Conservation (phyloP, 1,284 basidiomycete species). For the Cutaneotrichosporon mucoides region DNA sequence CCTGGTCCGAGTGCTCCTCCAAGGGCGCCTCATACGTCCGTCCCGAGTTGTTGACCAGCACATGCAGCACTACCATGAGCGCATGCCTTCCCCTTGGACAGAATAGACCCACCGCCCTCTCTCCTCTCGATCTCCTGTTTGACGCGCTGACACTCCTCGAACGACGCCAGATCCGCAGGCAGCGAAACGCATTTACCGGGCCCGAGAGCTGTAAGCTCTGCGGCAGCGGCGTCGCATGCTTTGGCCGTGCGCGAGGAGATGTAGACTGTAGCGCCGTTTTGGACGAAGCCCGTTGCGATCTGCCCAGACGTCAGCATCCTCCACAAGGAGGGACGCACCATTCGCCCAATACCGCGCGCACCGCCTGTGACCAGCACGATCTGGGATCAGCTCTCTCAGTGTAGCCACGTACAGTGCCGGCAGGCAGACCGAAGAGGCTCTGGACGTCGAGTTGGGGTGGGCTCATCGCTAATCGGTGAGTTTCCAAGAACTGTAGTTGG, state of each 20-base stretch:
- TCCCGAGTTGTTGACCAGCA: constrained; percentile 52
- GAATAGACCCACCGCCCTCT: constrained; percentile 47
- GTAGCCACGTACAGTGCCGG: too few relatives aligned
- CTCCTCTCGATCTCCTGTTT: constrained; percentile 52
- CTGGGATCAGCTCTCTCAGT: not conserved
- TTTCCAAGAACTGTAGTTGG: too few relatives aligned
- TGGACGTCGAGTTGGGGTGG: too few relatives aligned
- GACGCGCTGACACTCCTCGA: constrained; percentile 55
- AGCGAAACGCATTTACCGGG: constrained; percentile 56
- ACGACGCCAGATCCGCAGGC: constrained; percentile 57
- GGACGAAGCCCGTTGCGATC: constrained; percentile 44
- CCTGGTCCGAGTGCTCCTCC: constrained; percentile 8
- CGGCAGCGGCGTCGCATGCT: constrained; percentile 33
- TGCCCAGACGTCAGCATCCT: not conserved
- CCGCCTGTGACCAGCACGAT: constrained; percentile 4
- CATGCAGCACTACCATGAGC: constrained; percentile 52
- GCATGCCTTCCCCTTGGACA: not conserved
- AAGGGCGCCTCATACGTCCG: constrained; percentile 11
- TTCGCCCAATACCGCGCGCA: constrained; percentile 10
- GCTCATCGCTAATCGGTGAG: too few relatives aligned
- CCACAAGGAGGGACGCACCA: not conserved
- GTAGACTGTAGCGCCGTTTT: constrained; percentile 46
- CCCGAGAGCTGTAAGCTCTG: constrained; percentile 56
- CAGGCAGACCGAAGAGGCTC: too few relatives aligned
- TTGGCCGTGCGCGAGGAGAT: constrained; percentile 41